Conservation (phyloP, 2,329 filamentous ascomycete genomes). For the Cercospora sesami region DNA sequence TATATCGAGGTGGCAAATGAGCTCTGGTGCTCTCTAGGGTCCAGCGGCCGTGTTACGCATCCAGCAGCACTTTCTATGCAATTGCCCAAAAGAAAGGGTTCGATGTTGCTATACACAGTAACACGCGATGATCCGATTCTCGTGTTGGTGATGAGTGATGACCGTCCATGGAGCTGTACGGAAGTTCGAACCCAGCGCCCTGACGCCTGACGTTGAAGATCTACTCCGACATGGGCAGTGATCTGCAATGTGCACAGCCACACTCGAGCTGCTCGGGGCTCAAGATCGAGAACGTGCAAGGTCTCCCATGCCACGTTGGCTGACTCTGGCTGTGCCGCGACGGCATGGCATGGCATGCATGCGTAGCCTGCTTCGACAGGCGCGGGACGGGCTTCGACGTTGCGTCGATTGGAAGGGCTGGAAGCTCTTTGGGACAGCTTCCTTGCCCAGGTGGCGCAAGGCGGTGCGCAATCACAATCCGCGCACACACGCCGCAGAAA, state of each 20-base stretch:
- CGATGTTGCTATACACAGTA: not conserved
- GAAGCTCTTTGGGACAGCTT: not conserved
- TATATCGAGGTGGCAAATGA: not conserved
- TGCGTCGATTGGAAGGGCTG: slow-evolving; percentile 6
- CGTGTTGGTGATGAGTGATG: not conserved
- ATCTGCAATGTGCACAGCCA: slow-evolving; percentile 14
- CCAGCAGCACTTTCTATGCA: not conserved
- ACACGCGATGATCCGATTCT: not conserved
- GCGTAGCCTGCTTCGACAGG: slow-evolving; percentile 8
- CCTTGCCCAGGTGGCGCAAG: slow-evolving; percentile 1
- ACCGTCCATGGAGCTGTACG: not conserved
- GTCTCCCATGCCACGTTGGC: slow-evolving; percentile 12
- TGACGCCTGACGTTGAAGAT: slow-evolving; percentile 20
- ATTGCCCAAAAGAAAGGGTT: not conserved
- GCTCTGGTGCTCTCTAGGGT: not conserved
- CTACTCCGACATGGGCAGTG: not conserved
- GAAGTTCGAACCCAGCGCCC: not conserved
- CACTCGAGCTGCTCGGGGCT: slow-evolving; percentile 1
- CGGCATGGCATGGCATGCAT: slow-evolving; percentile 13
- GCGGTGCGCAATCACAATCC: slow-evolving; percentile 3
- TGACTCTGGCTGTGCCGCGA: slow-evolving; percentile 1
- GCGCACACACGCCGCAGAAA: not conserved
- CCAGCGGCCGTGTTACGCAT: not conserved
- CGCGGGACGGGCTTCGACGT: slow-evolving; percentile 4
- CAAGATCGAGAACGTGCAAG: slow-evolving; percentile 15